phyloP scores from a whole-genome alignment of 2,329 filamentous ascomycete species.

The Botryotinia calthae region DNA sequence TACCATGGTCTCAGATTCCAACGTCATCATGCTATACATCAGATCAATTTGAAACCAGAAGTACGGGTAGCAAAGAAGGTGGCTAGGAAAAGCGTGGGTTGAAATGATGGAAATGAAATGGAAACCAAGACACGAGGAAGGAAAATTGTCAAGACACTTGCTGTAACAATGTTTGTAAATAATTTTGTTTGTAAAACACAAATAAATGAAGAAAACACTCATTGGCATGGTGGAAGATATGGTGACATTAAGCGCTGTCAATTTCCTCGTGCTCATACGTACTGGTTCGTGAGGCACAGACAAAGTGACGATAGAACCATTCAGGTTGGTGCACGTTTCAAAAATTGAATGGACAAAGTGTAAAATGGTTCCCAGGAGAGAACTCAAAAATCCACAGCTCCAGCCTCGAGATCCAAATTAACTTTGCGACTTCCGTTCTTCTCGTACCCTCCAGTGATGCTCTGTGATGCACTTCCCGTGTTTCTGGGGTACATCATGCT shows the following conservation, averaged over 20 bases:
- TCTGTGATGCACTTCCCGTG: not conserved
- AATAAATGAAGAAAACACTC: not conserved
- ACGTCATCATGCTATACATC: not conserved
- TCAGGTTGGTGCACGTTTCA: not conserved
- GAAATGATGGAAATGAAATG: not conserved
- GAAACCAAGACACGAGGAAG: not conserved
- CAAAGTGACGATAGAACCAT: not conserved
- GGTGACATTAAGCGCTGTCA: slow-evolving; percentile 10
- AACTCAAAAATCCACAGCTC: not conserved
- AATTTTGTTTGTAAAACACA: not conserved
- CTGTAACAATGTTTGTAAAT: not conserved
- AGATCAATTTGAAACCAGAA: not conserved
- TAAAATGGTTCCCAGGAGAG: not conserved
- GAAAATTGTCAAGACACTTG: not conserved
- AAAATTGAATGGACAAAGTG: not conserved
- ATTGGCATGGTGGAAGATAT: not conserved
- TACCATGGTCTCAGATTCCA: not conserved
- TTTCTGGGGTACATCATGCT: slow-evolving; percentile 15
- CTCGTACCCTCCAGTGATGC: not conserved
- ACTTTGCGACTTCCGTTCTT: not conserved
- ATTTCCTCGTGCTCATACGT: not conserved
- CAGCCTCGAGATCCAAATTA: not conserved
- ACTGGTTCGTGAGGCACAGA: not conserved
- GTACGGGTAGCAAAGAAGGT: not conserved
- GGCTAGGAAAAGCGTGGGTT: not conserved